Conservation (phyloP, 306 rosid genomes). For the Datisca glomerata region DNA sequence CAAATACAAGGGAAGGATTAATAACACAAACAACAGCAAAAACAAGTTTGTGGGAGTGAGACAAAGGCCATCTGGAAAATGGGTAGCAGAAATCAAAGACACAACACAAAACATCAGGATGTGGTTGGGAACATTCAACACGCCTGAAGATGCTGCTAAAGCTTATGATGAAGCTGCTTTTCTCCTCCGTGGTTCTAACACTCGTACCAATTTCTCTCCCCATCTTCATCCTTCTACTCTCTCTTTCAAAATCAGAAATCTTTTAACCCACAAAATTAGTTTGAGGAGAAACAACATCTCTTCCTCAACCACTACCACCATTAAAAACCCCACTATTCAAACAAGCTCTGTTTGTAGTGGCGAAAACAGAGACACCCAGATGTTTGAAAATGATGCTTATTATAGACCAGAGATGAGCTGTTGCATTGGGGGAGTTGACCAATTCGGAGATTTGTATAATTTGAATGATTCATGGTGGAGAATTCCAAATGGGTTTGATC, state of each 20-base stretch:
- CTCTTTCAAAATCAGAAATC: constrained; percentile 51
- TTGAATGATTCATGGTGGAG: constrained; percentile 43
- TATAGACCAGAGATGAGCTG: constrained; percentile 37
- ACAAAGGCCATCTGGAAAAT: constrained; percentile 83
- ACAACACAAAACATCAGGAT: constrained; percentile 60
- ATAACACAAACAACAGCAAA: constrained; percentile 10
- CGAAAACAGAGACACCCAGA: constrained; percentile 4
- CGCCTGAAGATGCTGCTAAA: constrained; percentile 76
- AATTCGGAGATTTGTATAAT: constrained; percentile 5
- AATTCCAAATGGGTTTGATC: constrained; percentile 15
- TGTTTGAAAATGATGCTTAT: constrained; percentile 29
- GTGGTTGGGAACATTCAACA: constrained; percentile 80
- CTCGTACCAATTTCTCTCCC: constrained; percentile 57
- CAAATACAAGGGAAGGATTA: constrained; percentile 16
- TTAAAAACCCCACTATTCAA: background rate
- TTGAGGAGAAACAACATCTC: constrained; percentile 16
- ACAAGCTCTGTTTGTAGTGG: constrained; percentile 1
- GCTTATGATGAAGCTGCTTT: constrained; percentile 84
- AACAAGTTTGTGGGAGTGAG: constrained; percentile 70
- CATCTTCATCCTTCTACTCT: constrained; percentile 33
- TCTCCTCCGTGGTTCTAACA: constrained; percentile 61
- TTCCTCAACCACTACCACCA: constrained; percentile 5
- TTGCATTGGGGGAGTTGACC: constrained; percentile 19
- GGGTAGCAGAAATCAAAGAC: constrained; percentile 95
- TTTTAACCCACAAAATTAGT: constrained; percentile 35